Base-by-base conservation (phyloP, 306 rosid species). In the Cicer arietinum region DNA sequence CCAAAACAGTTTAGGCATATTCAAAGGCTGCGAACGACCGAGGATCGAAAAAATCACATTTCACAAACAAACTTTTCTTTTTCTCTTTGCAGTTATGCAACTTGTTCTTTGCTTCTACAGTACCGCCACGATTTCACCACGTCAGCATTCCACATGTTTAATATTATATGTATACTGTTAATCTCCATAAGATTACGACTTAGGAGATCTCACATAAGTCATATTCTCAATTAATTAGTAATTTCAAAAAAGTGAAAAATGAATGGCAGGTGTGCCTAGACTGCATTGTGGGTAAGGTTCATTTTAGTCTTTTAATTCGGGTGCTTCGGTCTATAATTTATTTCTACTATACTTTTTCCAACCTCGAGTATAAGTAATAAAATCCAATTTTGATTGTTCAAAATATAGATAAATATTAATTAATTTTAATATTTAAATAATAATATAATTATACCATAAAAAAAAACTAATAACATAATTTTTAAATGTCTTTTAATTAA, bases 51-150 rank as follows among this genome's bases (percentile, higher is more conserved):
- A 1, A n/a, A 66, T 43, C 16, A 18, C 43, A 18, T 22, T 22
- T 46, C 17, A 10, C 14, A 45, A n/a, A 63, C 4, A 6, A 7
- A 13, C 7, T 14, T 70, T 37, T 68, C 18, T n/a, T 25, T 68
- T 68, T 67, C 6, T 25, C 6, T 18, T 77, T 56, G 30, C 12
- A 8, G 48, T 10, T 30, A 43, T 14, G 57, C 20, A n/a, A 42
- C 37, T 42, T 67, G 6, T 9, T 42, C 11, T 16, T 67, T 57
- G 30, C 22, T 56, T 77, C 75, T 8, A 4, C 56, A 20, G 12
- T 1, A 3, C 69, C 74, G 35, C 42, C 48, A 25, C 41, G 52
- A 68, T 35, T 46, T 10, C 7, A 13, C 54, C 72, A 70, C 77
- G 40, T 78, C 45, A 50, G 13, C 70, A 56, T 8, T 20, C 22